phyloP scores from a whole-genome alignment of 306 rosid species.

The Rosa lucieae region DNA sequence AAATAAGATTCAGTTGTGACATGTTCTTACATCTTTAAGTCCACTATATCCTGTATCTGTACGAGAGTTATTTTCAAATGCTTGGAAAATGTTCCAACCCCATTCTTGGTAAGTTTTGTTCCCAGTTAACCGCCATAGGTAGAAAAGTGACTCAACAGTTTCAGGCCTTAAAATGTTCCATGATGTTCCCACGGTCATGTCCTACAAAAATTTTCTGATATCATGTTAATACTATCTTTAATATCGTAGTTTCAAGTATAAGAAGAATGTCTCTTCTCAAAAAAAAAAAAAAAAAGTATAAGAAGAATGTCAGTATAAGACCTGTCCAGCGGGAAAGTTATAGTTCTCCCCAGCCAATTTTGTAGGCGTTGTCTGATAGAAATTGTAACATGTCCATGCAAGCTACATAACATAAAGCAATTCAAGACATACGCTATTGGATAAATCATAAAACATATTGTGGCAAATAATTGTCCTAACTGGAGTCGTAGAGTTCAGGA shows the following conservation, averaged over 20 bases:
- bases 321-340: conserved; percentile 58
- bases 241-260: conserved; percentile 8
- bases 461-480: not conserved
- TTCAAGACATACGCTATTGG: not conserved
- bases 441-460: not conserved
- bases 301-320: conserved; percentile 21
- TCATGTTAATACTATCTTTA: conserved; percentile 12
- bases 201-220: conserved; percentile 35
- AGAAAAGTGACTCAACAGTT: conserved; percentile 74
- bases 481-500: not conserved
- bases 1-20: not conserved
- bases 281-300: too few relatives aligned
- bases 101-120: conserved; percentile 77
- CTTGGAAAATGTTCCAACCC: conserved; percentile 88
- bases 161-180: conserved; percentile 81
- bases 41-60: conserved; percentile 67
- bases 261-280: conserved; percentile 1
- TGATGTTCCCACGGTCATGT: conserved; percentile 67
- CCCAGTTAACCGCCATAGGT: conserved; percentile 77
- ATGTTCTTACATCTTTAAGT: conserved; percentile 62
- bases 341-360: conserved; percentile 81
- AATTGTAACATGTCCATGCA: conserved; percentile 85
- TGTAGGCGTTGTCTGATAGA: conserved; percentile 71
- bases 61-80: conserved; percentile 71
- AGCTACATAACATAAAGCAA: conserved; percentile 37